These are phyloP conservation scores for Candida maesae DNA, from an alignment of 805 yeast genomes.

Conservation along the genomic window DNA sequence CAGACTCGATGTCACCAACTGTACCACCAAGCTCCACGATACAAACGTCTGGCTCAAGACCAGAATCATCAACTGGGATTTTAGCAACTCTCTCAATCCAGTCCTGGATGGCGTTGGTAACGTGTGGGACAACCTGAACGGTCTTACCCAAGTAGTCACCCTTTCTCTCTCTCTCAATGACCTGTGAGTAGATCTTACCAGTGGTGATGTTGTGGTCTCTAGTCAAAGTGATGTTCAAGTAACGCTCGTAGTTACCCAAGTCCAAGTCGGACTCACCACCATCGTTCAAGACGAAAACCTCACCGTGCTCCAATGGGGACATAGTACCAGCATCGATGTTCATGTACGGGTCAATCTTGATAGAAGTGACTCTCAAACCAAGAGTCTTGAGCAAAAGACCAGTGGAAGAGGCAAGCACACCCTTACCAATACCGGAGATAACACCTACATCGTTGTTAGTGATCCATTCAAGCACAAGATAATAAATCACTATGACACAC, in stretches of 20 bases:
- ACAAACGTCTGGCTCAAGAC: constrained; percentile 91
- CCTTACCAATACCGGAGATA: constrained; percentile 98
- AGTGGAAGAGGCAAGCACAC: constrained; percentile 95
- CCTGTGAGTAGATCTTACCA: constrained; percentile 93
- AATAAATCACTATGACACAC: too few species aligned
- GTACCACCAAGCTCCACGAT: constrained; percentile 98
- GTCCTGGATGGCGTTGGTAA: constrained; percentile 95
- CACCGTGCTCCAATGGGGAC: constrained; percentile 99
- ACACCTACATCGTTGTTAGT: constrained; percentile 39
- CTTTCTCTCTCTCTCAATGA: constrained; percentile 89
- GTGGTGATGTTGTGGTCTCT: constrained; percentile 96
- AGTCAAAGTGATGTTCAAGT: constrained; percentile 88
- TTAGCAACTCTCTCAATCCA: constrained; percentile 95
- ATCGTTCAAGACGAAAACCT: constrained; percentile 94
- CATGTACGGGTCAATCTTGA: constrained; percentile 98
- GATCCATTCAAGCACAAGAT: too few species aligned
- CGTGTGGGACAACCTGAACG: constrained; percentile 99
- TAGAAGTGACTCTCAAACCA: constrained; percentile 93
- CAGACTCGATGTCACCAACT: constrained; percentile 98
- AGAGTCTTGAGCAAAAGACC: constrained; percentile 91
- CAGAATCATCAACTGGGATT: constrained; percentile 87
- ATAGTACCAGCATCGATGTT: constrained; percentile 99
- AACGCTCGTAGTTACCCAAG: constrained; percentile 96
- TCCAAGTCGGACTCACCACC: constrained; percentile 99
- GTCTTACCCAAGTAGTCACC: constrained; percentile 99